Evolutionary conservation across 768 basidiomycete species (phyloP).

Genomic region (Trametes cinnabarina): DNA sequence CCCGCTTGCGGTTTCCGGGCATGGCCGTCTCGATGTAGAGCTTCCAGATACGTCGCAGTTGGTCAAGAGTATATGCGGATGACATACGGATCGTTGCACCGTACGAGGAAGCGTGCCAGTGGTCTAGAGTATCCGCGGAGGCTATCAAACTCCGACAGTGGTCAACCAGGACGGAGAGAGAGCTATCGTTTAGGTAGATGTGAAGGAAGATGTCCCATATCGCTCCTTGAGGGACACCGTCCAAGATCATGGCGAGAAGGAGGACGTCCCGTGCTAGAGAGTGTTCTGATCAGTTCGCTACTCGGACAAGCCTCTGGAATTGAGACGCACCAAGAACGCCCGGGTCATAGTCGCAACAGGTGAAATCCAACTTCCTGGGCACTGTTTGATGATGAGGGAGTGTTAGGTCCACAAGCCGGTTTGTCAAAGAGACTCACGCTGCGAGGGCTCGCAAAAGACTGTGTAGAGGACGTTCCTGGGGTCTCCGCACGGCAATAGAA

Average conservation of each 20-base stretch:
- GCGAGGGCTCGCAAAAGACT: not conserved
- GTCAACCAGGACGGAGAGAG: not conserved
- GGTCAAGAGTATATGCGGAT: constrained; percentile 3
- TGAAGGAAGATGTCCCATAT: constrained; percentile 18
- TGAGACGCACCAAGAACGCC: constrained; percentile 15
- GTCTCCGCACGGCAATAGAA: constrained; percentile 31
- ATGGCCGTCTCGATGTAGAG: constrained; percentile 27
- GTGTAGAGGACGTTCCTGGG: constrained; percentile 19
- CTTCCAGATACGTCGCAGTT: constrained; percentile 17
- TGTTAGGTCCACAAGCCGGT: not conserved
- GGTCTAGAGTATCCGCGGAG: not conserved
- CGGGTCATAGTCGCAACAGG: constrained; percentile 21
- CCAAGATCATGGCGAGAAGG: constrained; percentile 24
- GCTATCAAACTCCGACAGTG: constrained; percentile 14
- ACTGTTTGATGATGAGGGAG: not conserved
- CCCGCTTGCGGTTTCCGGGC: constrained; percentile 18
- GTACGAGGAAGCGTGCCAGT: constrained; percentile 14
- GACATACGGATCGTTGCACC: not conserved
- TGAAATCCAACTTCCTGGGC: constrained; percentile 13
- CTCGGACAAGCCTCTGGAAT: not conserved
- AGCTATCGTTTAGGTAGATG: constrained; percentile 9
- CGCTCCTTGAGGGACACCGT: not conserved
- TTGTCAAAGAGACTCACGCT: not conserved
- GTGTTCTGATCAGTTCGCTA: too few relatives aligned
- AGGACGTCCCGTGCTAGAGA: constrained; percentile 17